A percentile compares a stretch with the other conserved stretches of the same genome.
These are phyloP conservation scores for Henckelia pumila DNA, from an alignment of 257 asterid species.

Conservation along the genomic window DNA sequence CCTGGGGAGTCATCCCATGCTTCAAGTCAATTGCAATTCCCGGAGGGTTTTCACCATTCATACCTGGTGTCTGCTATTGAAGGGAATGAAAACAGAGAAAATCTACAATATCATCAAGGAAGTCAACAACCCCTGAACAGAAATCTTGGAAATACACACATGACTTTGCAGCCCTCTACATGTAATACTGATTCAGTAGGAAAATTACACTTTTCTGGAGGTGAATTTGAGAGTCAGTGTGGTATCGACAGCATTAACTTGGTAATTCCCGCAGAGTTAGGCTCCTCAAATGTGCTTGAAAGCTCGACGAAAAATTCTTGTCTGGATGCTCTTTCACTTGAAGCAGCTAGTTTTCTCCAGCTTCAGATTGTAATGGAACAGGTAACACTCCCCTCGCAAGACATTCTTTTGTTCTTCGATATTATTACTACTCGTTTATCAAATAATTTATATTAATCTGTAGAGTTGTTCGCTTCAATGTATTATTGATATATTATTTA, in stretches of 20 bases:
- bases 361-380: constrained; percentile 75
- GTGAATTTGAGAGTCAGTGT: background rate
- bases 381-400: constrained; percentile 42
- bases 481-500: background rate
- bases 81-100: constrained; percentile 35
- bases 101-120: constrained; percentile 25
- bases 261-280: constrained; percentile 11
- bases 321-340: constrained; percentile 48
- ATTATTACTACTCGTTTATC: constrained; percentile 11
- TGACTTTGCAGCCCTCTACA: constrained; percentile 3
- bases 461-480: background rate
- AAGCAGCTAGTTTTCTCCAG: constrained; percentile 69
- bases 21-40: constrained; percentile 43
- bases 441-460: background rate
- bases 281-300: constrained; percentile 49
- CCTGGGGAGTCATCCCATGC: constrained; percentile 49
- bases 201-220: background rate
- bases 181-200: background rate
- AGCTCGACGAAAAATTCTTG: constrained; percentile 40
- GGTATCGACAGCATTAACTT: background rate
- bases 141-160: constrained; percentile 28
- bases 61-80: constrained; percentile 33
- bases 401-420: no score
- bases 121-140: constrained; percentile 30
- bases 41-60: constrained; percentile 33